A percentile compares a stretch with the other conserved stretches of the same genome.
These are phyloP conservation scores for Serendipita sp. DNA, from an alignment of 768 basidiomycete species.

Conservation along the genomic window DNA sequence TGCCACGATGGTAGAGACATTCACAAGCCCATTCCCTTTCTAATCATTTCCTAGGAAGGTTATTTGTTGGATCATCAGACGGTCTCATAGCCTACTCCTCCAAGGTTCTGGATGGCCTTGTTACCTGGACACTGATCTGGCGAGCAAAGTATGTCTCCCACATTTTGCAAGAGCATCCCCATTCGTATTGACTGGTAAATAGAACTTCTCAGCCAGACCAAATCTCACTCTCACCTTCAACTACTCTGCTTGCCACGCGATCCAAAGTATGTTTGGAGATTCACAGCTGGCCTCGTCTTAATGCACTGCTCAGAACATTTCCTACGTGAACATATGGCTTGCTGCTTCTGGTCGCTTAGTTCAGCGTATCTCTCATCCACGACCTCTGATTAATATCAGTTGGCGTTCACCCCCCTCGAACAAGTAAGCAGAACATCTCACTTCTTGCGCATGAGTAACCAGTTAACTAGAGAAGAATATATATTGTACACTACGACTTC, in stretches of 20 bases:
- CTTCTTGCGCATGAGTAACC: neutral
- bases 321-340: conserved; percentile 44
- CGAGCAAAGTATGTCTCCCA: conserved; percentile 32
- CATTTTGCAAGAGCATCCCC: neutral
- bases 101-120: conserved; percentile 65
- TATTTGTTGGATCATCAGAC: conserved; percentile 48
- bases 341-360: conserved; percentile 56
- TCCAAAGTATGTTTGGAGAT: neutral
- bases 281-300: neutral
- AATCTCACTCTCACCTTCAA: neutral
- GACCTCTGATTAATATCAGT: conserved; percentile 48
- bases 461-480: conserved; percentile 43
- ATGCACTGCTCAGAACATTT: neutral
- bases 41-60: conserved; percentile 41
- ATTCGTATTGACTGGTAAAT: neutral
- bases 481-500: conserved; percentile 73
- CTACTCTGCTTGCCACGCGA: neutral
- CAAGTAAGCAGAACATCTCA: conserved; percentile 30
- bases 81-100: conserved; percentile 61
- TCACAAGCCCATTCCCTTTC: conserved; percentile 11
- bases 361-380: conserved; percentile 57
- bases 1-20: conserved; percentile 49
- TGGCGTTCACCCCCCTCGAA: conserved; percentile 61
- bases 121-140: conserved; percentile 76
- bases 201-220: neutral